These are phyloP conservation scores for Leccinellum rugosiceps DNA, from an alignment of 768 basidiomycete genomes.

Conservation along the genomic window DNA sequence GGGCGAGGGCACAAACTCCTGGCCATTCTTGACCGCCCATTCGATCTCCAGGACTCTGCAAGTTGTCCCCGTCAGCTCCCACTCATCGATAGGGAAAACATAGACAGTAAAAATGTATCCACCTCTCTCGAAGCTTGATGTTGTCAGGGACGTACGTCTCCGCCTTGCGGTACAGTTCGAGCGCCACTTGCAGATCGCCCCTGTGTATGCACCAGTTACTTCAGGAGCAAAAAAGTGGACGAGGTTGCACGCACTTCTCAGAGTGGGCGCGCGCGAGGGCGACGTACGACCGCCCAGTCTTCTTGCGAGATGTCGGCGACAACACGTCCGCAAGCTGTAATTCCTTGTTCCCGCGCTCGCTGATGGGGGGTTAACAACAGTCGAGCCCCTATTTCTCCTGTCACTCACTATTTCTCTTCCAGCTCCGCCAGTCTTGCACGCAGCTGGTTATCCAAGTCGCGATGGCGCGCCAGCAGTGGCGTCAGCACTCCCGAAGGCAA, in stretches of 20 bases:
- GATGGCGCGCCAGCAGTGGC: slow-evolving; percentile 60
- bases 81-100: slow-evolving; percentile 53
- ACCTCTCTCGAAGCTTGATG: slow-evolving; percentile 83
- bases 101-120: slow-evolving; percentile 62
- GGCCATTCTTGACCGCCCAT: slow-evolving; percentile 66
- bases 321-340: slow-evolving; percentile 57
- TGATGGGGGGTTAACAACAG: slow-evolving; percentile 22
- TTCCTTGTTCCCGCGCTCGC: slow-evolving; percentile 62
- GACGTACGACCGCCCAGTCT: slow-evolving; percentile 81
- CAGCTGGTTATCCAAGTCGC: slow-evolving; percentile 67
- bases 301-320: slow-evolving; percentile 75
- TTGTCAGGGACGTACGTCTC: slow-evolving; percentile 85
- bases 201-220: slow-evolving; percentile 33
- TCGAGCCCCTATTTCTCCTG: slow-evolving; percentile 13
- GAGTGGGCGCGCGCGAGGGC: slow-evolving; percentile 77
- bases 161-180: slow-evolving; percentile 80
- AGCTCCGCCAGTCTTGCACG: slow-evolving; percentile 62
- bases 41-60: slow-evolving; percentile 79
- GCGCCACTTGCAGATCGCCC: slow-evolving; percentile 75
- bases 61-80: slow-evolving; percentile 20
- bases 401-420: slow-evolving; percentile 67
- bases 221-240: not conserved
- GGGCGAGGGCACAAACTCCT: slow-evolving; percentile 55
- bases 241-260: slow-evolving; percentile 55
- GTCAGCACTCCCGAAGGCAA: slow-evolving; percentile 47